These are phyloP conservation scores for Flaveria robusta DNA, from an alignment of 129 eudicot species.

Conservation along the genomic window DNA sequence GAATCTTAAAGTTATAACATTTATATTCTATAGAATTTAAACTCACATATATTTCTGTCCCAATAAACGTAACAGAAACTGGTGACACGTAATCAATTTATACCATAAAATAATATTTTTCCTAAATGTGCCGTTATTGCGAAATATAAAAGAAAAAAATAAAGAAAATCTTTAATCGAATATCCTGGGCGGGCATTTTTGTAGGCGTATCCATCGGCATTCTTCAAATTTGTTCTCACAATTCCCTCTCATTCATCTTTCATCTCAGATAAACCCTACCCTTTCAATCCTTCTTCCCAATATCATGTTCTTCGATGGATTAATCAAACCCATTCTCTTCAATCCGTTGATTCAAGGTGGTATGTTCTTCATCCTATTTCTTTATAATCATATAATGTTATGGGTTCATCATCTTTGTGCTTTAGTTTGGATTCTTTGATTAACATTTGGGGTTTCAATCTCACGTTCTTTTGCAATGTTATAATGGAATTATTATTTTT, in stretches of 20 bases:
- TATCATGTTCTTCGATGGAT: neutral
- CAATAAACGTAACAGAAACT: neutral
- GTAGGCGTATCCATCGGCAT: slow-evolving; percentile 13
- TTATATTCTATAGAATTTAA: too few relatives aligned
- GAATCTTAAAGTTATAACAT: too few relatives aligned
- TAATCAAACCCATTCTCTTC: neutral
- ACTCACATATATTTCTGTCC: too few relatives aligned
- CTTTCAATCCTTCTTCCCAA: neutral
- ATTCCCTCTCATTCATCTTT: neutral
- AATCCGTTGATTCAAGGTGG: neutral
- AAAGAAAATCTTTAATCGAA: neutral
- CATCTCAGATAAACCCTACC: slow-evolving; percentile 6
- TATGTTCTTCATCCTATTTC: neutral
- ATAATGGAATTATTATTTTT: neutral
- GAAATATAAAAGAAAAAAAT: neutral
- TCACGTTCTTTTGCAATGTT: neutral
- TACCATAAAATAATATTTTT: neutral
- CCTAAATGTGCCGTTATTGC: neutral
- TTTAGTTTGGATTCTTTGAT: neutral
- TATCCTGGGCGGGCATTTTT: slow-evolving; percentile 17
- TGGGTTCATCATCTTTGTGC: neutral
- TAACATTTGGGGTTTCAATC: neutral
- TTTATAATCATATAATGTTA: neutral
- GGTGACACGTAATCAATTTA: neutral
- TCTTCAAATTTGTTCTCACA: slow-evolving; percentile 8